Evolutionary conservation across 441 rosid species (phyloP).

Genomic region (Biscutella laevigata): DNA sequence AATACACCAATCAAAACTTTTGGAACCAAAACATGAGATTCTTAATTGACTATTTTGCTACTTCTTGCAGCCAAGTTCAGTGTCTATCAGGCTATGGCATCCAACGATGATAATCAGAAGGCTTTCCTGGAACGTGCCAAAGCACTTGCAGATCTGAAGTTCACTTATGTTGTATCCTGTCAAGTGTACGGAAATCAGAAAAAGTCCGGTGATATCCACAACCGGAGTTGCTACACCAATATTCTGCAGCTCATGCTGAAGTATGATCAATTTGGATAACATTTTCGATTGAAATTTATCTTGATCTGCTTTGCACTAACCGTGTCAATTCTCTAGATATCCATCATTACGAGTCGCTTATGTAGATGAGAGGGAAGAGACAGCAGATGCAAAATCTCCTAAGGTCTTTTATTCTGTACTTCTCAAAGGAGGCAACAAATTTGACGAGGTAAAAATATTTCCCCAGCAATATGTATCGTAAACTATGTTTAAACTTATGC

Average conservation of each 20-base stretch:
- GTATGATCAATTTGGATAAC: constrained; percentile 3
- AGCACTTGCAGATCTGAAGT: constrained; percentile 84
- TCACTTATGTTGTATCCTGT: constrained; percentile 96
- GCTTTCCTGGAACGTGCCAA: constrained; percentile 36
- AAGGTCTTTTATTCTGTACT: constrained; percentile 77
- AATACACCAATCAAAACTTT: not conserved
- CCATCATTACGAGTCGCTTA: constrained; percentile 86
- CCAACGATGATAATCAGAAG: constrained; percentile 26
- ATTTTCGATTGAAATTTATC: not conserved
- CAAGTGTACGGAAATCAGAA: constrained; percentile 79
- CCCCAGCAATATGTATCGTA: not conserved
- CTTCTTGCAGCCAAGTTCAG: constrained; percentile 36
- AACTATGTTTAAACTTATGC: not conserved
- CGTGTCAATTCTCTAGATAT: constrained; percentile 38
- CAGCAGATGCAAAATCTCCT: constrained; percentile 42
- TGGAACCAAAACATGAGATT: not conserved
- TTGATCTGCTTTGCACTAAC: constrained; percentile 26
- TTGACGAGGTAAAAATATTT: constrained; percentile 58
- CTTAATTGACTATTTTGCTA: constrained; percentile 1
- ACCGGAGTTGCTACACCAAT: constrained; percentile 71
- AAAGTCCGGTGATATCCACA: constrained; percentile 48
- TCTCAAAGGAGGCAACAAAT: constrained; percentile 70
- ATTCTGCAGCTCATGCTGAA: constrained; percentile 79
- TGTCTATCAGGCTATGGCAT: constrained; percentile 36
- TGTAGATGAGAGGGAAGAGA: constrained; percentile 78